phyloP scores from a whole-genome alignment of 768 basidiomycete genomes.

The Pisolithus orientalis region DNA sequence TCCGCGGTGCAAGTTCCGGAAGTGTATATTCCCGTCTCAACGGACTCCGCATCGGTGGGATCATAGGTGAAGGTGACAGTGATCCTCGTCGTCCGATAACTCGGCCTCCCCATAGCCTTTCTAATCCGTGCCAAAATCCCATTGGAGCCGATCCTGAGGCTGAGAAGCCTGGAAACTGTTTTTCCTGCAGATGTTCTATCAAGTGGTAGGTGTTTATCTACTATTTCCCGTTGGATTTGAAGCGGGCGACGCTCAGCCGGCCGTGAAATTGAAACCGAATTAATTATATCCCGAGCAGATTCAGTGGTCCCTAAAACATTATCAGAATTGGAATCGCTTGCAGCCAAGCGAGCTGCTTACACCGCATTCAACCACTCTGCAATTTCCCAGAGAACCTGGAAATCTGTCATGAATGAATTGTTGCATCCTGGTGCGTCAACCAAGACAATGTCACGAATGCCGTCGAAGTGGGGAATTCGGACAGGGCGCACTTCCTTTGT shows the following conservation, averaged over 20 bases:
- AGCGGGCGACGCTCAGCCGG: too few species aligned
- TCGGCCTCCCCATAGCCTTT: too few species aligned
- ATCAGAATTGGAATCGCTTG: too few species aligned
- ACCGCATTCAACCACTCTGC: slow-evolving; percentile 17
- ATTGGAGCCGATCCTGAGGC: background rate
- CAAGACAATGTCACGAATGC: slow-evolving; percentile 9
- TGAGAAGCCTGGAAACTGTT: background rate
- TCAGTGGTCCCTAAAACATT: too few species aligned
- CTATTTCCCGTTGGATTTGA: too few species aligned
- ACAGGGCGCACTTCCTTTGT: slow-evolving; percentile 15
- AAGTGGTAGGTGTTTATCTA: too few species aligned
- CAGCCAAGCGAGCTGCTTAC: too few species aligned
- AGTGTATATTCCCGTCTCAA: background rate
- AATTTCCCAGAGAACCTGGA: slow-evolving; percentile 17
- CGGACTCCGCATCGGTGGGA: background rate
- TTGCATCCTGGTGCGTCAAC: slow-evolving; percentile 20
- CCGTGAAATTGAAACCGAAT: too few species aligned
- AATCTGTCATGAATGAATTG: slow-evolving; percentile 8
- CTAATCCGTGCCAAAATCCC: background rate
- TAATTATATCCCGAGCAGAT: too few species aligned
- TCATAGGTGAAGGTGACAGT: background rate
- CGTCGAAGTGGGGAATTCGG: slow-evolving; percentile 9
- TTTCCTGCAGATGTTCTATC: background rate
- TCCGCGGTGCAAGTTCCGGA: too few species aligned
- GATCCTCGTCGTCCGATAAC: background rate